phyloP scores from a whole-genome alignment of 495 filamentous ascomycete genomes.

The Staphylotrichum longicolle region DNA sequence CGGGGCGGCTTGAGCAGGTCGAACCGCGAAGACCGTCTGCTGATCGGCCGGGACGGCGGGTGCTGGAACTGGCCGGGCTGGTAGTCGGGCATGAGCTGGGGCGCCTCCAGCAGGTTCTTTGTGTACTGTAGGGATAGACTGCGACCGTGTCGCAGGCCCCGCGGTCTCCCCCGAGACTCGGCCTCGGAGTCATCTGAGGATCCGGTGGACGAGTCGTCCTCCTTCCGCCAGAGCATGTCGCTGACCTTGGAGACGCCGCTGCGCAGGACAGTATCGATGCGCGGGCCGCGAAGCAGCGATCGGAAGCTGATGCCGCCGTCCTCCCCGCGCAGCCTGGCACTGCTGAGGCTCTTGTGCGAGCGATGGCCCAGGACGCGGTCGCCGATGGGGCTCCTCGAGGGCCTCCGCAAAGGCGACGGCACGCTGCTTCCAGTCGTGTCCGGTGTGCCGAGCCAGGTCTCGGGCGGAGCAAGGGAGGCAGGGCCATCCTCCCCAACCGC shows the following conservation, averaged over 20 bases:
- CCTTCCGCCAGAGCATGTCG: slow-evolving; percentile 49
- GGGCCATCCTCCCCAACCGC: slow-evolving; percentile 29
- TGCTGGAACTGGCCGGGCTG: slow-evolving; percentile 18
- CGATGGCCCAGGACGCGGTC: slow-evolving; percentile 35
- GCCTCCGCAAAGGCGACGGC: slow-evolving; percentile 30
- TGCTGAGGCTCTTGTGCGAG: slow-evolving; percentile 41
- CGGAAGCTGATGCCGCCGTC: slow-evolving; percentile 41
- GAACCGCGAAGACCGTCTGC: slow-evolving; percentile 47
- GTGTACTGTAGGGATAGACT: slow-evolving; percentile 27
- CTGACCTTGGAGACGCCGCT: slow-evolving; percentile 50
- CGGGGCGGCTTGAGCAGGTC: slow-evolving; percentile 60
- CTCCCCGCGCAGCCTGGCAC: slow-evolving; percentile 40
- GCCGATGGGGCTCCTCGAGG: slow-evolving; percentile 41
- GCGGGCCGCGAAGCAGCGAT: slow-evolving; percentile 45
- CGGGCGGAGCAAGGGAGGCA: slow-evolving; percentile 21
- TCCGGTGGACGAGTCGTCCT: slow-evolving; percentile 35
- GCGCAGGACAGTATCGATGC: slow-evolving; percentile 48
- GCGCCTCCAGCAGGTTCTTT: slow-evolving; percentile 42
- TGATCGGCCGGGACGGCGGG: slow-evolving; percentile 34
- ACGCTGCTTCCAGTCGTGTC: slow-evolving; percentile 28
- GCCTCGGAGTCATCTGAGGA: slow-evolving; percentile 44
- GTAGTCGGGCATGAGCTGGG: slow-evolving; percentile 36
- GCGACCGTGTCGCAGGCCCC: slow-evolving; percentile 27
- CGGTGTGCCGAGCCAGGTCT: slow-evolving; percentile 26
- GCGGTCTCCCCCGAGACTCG: slow-evolving; percentile 38